Conservation (phyloP, 1,284 basidiomycete species). For the Ceratobasidium sp. region DNA sequence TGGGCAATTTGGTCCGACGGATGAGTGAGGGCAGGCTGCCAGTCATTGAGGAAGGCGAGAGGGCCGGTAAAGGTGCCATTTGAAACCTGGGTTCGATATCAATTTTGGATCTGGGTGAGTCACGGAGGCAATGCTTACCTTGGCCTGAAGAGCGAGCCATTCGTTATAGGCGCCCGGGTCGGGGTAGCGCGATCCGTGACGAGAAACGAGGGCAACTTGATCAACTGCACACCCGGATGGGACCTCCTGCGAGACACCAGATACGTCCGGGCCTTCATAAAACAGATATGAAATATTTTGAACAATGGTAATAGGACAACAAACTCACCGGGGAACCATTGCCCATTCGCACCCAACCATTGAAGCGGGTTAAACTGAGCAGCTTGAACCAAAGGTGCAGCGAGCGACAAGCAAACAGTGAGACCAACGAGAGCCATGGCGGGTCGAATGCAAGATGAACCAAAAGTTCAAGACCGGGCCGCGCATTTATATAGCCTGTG, state of each 20-base stretch:
- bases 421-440: not conserved
- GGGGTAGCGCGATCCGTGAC: constrained; percentile 28
- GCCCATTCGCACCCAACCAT: constrained; percentile 36
- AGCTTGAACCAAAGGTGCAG: not conserved
- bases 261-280: constrained; percentile 20
- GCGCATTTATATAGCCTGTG: constrained; percentile 4
- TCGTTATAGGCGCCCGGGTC: constrained; percentile 38
- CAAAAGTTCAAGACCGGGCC: not conserved
- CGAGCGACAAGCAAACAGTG: constrained; percentile 11
- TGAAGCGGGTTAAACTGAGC: constrained; percentile 17
- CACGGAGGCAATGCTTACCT: not conserved
- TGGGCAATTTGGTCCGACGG: constrained; percentile 25
- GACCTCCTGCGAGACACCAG: constrained; percentile 4
- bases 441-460: not conserved
- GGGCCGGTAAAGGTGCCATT: constrained; percentile 38
- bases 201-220: constrained; percentile 29
- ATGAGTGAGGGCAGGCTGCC: constrained; percentile 28
- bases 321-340: constrained; percentile 36
- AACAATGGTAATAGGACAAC: too few relatives aligned
- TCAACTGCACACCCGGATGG: constrained; percentile 19
- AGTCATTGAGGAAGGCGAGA: constrained; percentile 27
- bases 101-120: not conserved
- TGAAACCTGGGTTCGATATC: constrained; percentile 1
- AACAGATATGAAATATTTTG: not conserved
- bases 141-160: constrained; percentile 36